Conservation (phyloP, 2,329 filamentous ascomycete species). For the Diplodia scrobiculata region DNA sequence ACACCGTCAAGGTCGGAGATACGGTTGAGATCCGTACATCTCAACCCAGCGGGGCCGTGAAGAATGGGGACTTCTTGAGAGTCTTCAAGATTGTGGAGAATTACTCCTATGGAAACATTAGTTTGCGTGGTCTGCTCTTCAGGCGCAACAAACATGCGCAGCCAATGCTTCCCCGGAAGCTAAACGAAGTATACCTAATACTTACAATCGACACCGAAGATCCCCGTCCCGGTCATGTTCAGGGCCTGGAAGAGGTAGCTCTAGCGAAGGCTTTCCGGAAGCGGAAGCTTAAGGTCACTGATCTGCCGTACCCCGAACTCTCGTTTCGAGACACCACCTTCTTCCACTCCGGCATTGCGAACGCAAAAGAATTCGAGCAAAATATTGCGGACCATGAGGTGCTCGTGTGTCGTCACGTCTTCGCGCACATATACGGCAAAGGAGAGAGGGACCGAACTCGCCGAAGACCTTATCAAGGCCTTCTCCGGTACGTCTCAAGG, state of each 20-base stretch:
- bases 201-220: neutral
- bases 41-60: neutral
- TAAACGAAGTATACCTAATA: neutral
- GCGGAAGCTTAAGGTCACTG: neutral
- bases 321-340: neutral
- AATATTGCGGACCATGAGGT: neutral
- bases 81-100: slow-evolving; percentile 2
- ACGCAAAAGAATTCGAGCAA: neutral
- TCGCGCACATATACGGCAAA: neutral
- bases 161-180: neutral
- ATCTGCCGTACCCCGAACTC: neutral
- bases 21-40: neutral
- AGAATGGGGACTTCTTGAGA: neutral
- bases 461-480: neutral
- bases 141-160: neutral
- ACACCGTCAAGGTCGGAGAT: neutral
- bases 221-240: neutral
- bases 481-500: neutral
- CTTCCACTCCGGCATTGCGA: neutral
- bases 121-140: neutral
- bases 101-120: neutral
- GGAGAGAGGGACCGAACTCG: neutral
- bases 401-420: neutral
- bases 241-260: neutral
- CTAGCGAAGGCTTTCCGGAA: neutral